Conservation (phyloP, 768 basidiomycete species). For the Rhizopogon vinicolor region DNA sequence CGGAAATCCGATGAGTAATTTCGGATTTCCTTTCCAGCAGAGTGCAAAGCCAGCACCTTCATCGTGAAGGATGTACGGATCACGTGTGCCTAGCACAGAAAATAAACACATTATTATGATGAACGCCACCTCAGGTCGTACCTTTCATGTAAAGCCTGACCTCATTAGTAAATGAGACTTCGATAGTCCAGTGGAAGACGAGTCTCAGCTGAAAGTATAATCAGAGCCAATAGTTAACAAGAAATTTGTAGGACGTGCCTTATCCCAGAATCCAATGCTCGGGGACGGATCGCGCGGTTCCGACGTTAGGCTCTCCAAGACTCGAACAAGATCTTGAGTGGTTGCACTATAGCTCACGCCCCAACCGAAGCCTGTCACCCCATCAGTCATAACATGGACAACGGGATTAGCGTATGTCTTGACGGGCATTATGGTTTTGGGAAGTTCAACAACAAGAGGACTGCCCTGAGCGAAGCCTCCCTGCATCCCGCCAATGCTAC, state of each 20-base stretch:
- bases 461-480: constrained; percentile 47
- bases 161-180: constrained; percentile 61
- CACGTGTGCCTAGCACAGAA: constrained; percentile 57
- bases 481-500: constrained; percentile 54
- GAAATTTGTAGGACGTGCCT: constrained; percentile 38
- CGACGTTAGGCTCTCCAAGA: constrained; percentile 77
- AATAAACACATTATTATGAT: constrained; percentile 5
- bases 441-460: constrained; percentile 58
- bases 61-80: constrained; percentile 68
- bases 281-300: constrained; percentile 80
- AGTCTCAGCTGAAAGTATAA: constrained; percentile 52
- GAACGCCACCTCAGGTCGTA: constrained; percentile 20
- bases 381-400: constrained; percentile 60
- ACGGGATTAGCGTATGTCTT: constrained; percentile 84
- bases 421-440: constrained; percentile 93
- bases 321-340: constrained; percentile 80
- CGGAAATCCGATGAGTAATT: constrained; percentile 60
- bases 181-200: constrained; percentile 79
- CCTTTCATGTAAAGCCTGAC: constrained; percentile 87
- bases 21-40: constrained; percentile 75
- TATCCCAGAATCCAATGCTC: constrained; percentile 92
- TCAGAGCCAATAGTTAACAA: constrained; percentile 6
- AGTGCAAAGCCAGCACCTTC: constrained; percentile 85
- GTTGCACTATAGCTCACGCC: constrained; percentile 83
- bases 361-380: constrained; percentile 79